Conservation (phyloP, 2,329 filamentous ascomycete species). For the Curvularia verruculosa region DNA sequence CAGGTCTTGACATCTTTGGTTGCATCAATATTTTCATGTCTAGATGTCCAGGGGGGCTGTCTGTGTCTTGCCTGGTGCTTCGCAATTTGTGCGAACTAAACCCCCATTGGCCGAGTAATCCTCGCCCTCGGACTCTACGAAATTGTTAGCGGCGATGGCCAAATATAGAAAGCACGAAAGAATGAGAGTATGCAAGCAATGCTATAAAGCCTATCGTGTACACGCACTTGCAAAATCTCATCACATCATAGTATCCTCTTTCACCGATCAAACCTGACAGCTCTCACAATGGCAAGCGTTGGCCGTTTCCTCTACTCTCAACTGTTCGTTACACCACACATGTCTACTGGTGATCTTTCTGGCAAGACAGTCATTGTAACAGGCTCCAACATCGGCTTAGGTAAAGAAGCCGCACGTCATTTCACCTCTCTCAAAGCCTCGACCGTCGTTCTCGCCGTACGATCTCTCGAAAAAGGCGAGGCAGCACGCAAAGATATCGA, state of each 20-base stretch:
- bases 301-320: conserved; percentile 49
- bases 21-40: not conserved
- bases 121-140: not conserved
- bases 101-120: not conserved
- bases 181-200: not conserved
- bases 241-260: not conserved
- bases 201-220: not conserved
- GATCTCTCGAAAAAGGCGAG: conserved; percentile 53
- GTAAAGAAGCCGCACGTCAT: conserved; percentile 54
- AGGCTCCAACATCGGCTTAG: conserved; percentile 56
- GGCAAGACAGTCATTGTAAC: conserved; percentile 56
- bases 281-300: conserved; percentile 6
- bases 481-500: conserved; percentile 52
- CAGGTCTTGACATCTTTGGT: not conserved
- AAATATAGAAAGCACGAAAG: no score
- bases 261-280: not conserved
- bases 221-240: not conserved
- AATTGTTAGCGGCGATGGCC: not conserved
- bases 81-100: not conserved
- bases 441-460: conserved; percentile 55
- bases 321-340: conserved; percentile 46
- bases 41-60: not conserved
- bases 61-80: not conserved
- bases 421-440: conserved; percentile 49
- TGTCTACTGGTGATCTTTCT: conserved; percentile 32